A percentile compares a stretch with the other conserved stretches of the same genome.
phyloP scores from a whole-genome alignment of 768 basidiomycete species.

The Obba rivulosa region DNA sequence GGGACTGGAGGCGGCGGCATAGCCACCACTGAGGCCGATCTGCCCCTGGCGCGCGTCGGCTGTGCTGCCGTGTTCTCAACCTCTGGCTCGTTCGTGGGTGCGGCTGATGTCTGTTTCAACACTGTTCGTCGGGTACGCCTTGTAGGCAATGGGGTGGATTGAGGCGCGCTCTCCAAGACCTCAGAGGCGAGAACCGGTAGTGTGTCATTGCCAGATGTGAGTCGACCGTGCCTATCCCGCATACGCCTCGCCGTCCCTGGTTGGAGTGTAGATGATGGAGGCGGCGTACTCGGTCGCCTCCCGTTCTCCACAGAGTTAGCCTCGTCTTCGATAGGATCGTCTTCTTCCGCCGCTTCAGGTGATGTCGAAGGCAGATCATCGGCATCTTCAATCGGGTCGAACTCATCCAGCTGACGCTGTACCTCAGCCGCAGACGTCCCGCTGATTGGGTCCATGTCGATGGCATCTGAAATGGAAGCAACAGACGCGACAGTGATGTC shows the following conservation, averaged over 20 bases:
- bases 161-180: not conserved
- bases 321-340: conserved; percentile 28
- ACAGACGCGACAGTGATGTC: no score
- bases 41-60: not conserved
- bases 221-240: conserved; percentile 35
- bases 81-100: not conserved
- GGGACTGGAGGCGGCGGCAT: not conserved
- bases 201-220: conserved; percentile 3
- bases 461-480: no score
- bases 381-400: conserved; percentile 41
- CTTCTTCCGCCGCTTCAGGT: conserved; percentile 13
- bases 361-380: conserved; percentile 26
- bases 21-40: not conserved
- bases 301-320: not conserved
- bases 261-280: conserved; percentile 18
- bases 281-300: not conserved
- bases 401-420: conserved; percentile 2
- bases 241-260: conserved; percentile 35
- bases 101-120: no score
- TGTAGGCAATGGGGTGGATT: not conserved
- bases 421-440: no score
- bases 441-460: no score
- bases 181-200: conserved; percentile 5
- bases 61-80: not conserved
- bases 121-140: not conserved